Percentiles rank a stretch among this genome's conserved stretches.
Evolutionary conservation across 352 stramenopile genomes (phyloP).

Genomic region (Hyaloperonospora arabidopsidis): DNA sequence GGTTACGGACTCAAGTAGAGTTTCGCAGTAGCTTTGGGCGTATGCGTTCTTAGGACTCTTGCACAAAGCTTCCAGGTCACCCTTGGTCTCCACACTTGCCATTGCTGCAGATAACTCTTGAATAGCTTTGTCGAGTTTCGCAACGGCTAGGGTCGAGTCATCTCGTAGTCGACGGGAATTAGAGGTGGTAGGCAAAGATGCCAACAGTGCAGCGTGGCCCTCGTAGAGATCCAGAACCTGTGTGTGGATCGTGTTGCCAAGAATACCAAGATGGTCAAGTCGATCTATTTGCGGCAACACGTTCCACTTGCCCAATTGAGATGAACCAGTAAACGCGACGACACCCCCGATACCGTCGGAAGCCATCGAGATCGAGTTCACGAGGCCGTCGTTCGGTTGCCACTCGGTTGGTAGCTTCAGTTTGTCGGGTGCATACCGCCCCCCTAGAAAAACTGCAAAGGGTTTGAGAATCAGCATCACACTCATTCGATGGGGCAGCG

Average conservation of each 20-base stretch:
- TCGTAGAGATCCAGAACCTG: conserved; percentile 37
- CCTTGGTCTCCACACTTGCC: conserved; percentile 28
- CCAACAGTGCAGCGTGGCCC: conserved; percentile 23
- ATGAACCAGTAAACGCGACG: conserved; percentile 25
- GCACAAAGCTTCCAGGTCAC: conserved; percentile 25
- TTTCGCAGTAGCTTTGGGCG: conserved; percentile 31
- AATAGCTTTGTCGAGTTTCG: conserved; percentile 26
- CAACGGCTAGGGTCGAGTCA: conserved; percentile 18
- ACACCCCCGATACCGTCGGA: conserved; percentile 24
- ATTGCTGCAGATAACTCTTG: conserved; percentile 20
- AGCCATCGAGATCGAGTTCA: conserved; percentile 40
- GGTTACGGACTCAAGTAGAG: conserved; percentile 20
- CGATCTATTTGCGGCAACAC: conserved; percentile 36
- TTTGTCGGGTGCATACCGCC: conserved; percentile 27
- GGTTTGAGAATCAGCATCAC: conserved; percentile 38
- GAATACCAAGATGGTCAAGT: conserved; percentile 40
- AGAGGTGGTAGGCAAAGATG: conserved; percentile 17
- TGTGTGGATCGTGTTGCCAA: conserved; percentile 37
- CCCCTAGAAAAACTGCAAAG: conserved; percentile 29
- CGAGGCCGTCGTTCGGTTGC: conserved; percentile 43
- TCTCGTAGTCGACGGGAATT: conserved; percentile 14
- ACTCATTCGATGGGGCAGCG: conserved; percentile 38
- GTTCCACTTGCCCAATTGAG: conserved; percentile 44
- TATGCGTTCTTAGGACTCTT: conserved; percentile 26
- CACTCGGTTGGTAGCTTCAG: conserved; percentile 29